Percentiles rank a stretch among this genome's conserved stretches.
Conservation (phyloP, 805 yeast genomes). For the Debaryomyces castellii region DNA sequence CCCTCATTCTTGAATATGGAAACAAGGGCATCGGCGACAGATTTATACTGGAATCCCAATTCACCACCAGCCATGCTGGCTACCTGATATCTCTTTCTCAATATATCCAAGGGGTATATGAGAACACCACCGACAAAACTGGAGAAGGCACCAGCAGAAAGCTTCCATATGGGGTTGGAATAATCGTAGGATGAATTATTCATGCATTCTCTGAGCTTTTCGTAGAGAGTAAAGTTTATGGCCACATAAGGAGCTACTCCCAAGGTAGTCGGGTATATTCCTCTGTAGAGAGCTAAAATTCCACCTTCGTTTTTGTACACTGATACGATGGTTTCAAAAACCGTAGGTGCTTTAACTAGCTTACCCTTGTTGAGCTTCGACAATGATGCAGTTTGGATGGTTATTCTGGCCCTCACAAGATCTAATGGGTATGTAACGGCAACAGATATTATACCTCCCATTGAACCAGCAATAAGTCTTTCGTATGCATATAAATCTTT, state of each 20-base stretch:
- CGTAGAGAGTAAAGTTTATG: constrained; percentile 87
- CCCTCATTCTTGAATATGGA: constrained; percentile 78
- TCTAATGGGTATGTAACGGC: constrained; percentile 89
- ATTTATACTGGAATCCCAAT: constrained; percentile 78
- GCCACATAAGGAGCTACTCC: constrained; percentile 98
- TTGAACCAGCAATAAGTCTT: constrained; percentile 72
- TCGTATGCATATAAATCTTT: constrained; percentile 49
- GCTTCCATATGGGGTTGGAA: constrained; percentile 53
- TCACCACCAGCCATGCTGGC: constrained; percentile 75
- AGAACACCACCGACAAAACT: constrained; percentile 89
- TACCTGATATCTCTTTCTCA: constrained; percentile 89
- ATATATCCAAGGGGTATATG: constrained; percentile 88
- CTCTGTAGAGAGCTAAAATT: constrained; percentile 70
- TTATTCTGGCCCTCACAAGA: constrained; percentile 82
- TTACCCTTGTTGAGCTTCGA: constrained; percentile 48
- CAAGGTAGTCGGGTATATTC: constrained; percentile 83
- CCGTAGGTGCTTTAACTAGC: constrained; percentile 66
- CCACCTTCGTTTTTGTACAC: constrained; percentile 85
- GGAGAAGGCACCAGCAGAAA: constrained; percentile 78
- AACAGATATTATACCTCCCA: constrained; percentile 81
- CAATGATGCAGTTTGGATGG: constrained; percentile 79
- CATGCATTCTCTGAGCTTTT: constrained; percentile 64
- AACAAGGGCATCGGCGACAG: constrained; percentile 70
- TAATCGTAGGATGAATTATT: constrained; percentile 31
- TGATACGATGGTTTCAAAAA: constrained; percentile 51